phyloP scores from a whole-genome alignment of 2,329 filamentous ascomycete genomes.

The Peltaster fructicola region DNA sequence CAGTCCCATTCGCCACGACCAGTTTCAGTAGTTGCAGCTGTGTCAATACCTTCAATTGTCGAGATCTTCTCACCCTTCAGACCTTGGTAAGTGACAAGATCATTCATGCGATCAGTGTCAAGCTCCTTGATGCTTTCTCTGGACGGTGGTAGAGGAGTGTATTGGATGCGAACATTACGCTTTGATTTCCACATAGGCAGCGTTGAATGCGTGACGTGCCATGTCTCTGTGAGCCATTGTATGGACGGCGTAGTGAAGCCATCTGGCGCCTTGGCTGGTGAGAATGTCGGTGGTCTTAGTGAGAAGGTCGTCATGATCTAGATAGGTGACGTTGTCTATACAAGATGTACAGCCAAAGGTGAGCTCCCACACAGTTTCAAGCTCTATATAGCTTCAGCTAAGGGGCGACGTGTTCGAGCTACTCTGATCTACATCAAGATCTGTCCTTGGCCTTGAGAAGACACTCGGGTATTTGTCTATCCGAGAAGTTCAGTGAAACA shows the following conservation, averaged over 20 bases:
- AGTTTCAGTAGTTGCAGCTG: constrained; percentile 19
- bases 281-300: constrained; percentile 17
- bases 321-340: not conserved
- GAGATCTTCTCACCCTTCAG: constrained; percentile 33
- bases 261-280: constrained; percentile 9
- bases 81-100: constrained; percentile 54
- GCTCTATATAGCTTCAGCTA: too few species aligned
- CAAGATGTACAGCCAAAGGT: too few species aligned
- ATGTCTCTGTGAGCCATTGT: constrained; percentile 46
- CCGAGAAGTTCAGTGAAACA: too few species aligned
- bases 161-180: constrained; percentile 66
- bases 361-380: too few species aligned
- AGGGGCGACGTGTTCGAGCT: too few species aligned
- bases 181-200: constrained; percentile 65
- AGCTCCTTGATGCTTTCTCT: constrained; percentile 16
- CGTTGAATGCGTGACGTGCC: constrained; percentile 59
- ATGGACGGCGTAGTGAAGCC: constrained; percentile 31
- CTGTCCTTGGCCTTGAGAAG: too few species aligned
- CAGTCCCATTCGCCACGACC: constrained; percentile 44
- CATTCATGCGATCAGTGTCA: constrained; percentile 41
- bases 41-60: constrained; percentile 49
- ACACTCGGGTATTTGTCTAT: too few species aligned
- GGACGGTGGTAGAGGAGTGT: constrained; percentile 35
- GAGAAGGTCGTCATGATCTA: constrained; percentile 9
- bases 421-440: too few species aligned